Percentiles rank a stretch among this genome's conserved stretches.
These are phyloP conservation scores for Pseudogymnoascus sp. DNA, from an alignment of 2,329 filamentous ascomycete genomes.

Conservation along the genomic window DNA sequence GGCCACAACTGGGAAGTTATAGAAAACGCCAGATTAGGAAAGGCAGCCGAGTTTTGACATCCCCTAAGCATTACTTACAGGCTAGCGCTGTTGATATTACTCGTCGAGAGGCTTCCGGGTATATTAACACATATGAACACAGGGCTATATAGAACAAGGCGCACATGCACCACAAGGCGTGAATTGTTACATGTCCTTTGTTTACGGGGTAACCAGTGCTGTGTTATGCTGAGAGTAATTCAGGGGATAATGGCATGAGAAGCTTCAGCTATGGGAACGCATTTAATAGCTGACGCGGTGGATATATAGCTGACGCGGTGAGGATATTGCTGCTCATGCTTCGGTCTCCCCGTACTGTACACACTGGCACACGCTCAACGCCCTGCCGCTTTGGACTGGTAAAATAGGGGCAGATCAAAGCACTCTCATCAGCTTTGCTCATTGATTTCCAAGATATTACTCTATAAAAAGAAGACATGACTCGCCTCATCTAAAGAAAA, in stretches of 20 bases:
- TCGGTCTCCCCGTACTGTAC: background rate
- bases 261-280: background rate
- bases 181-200: conserved; percentile 7
- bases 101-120: background rate
- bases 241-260: background rate
- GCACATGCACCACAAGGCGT: background rate
- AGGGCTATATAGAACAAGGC: background rate
- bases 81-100: conserved; percentile 1
- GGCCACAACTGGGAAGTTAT: background rate
- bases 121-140: background rate
- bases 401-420: background rate
- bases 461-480: background rate
- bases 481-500: background rate
- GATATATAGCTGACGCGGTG: background rate
- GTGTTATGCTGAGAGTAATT: background rate
- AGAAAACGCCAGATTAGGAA: background rate
- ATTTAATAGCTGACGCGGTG: background rate
- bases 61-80: conserved; percentile 4
- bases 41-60: conserved; percentile 7
- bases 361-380: background rate
- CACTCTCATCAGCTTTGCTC: background rate
- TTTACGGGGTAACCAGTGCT: conserved; percentile 1
- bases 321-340: background rate
- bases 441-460: background rate
- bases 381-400: background rate